These are phyloP conservation scores for Cutaneotrichosporon cavernicola DNA, from an alignment of 1,284 basidiomycete species.

Conservation along the genomic window DNA sequence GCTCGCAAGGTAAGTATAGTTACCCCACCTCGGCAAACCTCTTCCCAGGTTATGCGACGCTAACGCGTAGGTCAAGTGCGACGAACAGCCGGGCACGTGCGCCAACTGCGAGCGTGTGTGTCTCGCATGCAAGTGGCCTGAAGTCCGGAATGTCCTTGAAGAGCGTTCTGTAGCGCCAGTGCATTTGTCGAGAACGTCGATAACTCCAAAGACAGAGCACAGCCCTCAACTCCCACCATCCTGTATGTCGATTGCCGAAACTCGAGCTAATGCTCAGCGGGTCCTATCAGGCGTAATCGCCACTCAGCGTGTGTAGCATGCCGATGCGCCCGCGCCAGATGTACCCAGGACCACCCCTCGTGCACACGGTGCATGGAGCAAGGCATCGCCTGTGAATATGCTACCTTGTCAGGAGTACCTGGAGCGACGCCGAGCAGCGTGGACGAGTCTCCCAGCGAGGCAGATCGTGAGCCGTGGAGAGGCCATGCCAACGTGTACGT, in stretches of 20 bases:
- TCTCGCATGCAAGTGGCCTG: constrained; percentile 28
- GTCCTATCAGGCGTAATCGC: constrained; percentile 21
- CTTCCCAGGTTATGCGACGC: no score
- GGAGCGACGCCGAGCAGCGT: constrained; percentile 20
- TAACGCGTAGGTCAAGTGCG: constrained; percentile 29
- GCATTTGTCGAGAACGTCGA: background rate
- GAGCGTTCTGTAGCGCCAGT: constrained; percentile 9
- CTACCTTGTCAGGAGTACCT: background rate
- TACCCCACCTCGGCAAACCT: background rate
- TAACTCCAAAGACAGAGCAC: constrained; percentile 1
- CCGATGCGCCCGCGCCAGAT: constrained; percentile 15
- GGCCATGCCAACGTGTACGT: constrained; percentile 4
- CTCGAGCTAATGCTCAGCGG: constrained; percentile 11
- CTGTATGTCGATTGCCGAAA: background rate
- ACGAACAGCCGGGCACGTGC: constrained; percentile 28
- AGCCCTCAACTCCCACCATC: constrained; percentile 11
- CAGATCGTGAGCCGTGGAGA: constrained; percentile 6
- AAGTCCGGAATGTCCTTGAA: constrained; percentile 23
- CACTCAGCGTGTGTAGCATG: constrained; percentile 15
- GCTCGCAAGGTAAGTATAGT: constrained; percentile 23
- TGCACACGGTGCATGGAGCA: constrained; percentile 20
- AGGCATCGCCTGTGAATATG: constrained; percentile 20
- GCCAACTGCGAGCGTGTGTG: constrained; percentile 30
- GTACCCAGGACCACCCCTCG: constrained; percentile 22
- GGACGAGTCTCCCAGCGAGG: constrained; percentile 17